Evolutionary conservation across 331 rosid genomes (phyloP).

Genomic region (Stylosanthes scabra): DNA sequence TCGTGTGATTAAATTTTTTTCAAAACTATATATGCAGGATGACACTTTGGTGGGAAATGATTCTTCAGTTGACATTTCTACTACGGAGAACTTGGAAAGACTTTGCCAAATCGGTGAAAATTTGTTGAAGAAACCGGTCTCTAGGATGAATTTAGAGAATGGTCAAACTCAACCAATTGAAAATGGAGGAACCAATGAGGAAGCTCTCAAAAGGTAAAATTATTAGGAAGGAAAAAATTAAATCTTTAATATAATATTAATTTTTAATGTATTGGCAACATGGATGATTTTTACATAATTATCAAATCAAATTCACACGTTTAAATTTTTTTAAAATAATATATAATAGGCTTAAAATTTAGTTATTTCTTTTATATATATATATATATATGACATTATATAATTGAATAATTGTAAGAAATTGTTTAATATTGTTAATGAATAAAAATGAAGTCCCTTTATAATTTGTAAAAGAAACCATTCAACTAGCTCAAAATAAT

Average conservation of each 20-base stretch:
- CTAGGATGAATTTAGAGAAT: slow-evolving; percentile 55
- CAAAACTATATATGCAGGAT: slow-evolving; percentile 28
- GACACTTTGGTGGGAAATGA: slow-evolving; percentile 43
- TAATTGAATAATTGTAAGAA: too few species aligned
- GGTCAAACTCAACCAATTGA: slow-evolving; percentile 39
- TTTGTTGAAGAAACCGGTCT: slow-evolving; percentile 43
- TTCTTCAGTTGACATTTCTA: slow-evolving; percentile 48
- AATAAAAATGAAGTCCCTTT: neutral
- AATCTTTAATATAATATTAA: too few species aligned
- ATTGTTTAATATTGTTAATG: too few species aligned
- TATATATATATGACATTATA: too few species aligned
- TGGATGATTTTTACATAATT: too few species aligned
- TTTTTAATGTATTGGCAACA: too few species aligned
- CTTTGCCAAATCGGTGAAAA: slow-evolving; percentile 33
- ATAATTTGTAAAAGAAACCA: neutral
- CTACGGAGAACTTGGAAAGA: slow-evolving; percentile 42
- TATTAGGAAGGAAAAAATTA: too few species aligned
- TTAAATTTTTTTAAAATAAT: too few species aligned
- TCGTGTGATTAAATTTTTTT: neutral
- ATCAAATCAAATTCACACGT: too few species aligned
- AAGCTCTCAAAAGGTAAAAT: slow-evolving; percentile 64
- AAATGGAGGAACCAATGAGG: slow-evolving; percentile 53
- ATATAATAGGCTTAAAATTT: too few species aligned
- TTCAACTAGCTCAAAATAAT: neutral
- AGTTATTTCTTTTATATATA: too few species aligned